Evolutionary conservation across 345 rosid genomes (phyloP).

Genomic region (Clausena lansium): DNA sequence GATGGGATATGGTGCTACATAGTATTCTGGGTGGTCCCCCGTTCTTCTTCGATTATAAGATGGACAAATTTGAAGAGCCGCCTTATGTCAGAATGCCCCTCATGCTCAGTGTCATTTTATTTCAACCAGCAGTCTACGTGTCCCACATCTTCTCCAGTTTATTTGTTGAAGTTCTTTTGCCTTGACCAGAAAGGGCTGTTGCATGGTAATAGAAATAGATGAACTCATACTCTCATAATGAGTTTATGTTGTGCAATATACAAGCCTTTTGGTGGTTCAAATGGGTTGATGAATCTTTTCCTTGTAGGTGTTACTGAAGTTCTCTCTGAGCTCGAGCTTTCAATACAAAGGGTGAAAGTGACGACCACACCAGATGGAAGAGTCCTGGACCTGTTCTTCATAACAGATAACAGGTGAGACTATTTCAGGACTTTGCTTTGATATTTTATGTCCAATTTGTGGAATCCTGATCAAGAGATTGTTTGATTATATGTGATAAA

Average conservation of each 20-base stretch:
- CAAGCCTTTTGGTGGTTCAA: not conserved
- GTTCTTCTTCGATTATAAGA: conserved; percentile 44
- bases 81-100: conserved; percentile 65
- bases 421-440: not conserved
- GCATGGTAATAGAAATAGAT: conserved; percentile 49
- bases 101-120: conserved; percentile 43
- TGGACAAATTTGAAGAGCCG: conserved; percentile 78
- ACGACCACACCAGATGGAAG: conserved; percentile 75
- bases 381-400: conserved; percentile 81
- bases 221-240: too few relatives aligned
- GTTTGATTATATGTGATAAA: not conserved
- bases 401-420: conserved; percentile 74
- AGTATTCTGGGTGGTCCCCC: conserved; percentile 75
- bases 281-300: conserved; percentile 15
- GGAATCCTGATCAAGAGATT: not conserved
- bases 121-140: conserved; percentile 35
- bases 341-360: conserved; percentile 88
- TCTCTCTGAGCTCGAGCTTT: conserved; percentile 78
- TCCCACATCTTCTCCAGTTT: conserved; percentile 47
- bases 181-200: conserved; percentile 62
- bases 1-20: conserved; percentile 88
- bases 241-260: not conserved
- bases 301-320: conserved; percentile 72
- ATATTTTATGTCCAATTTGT: not conserved
- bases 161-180: conserved; percentile 70